Evolutionary conservation across 495 filamentous ascomycete species (phyloP), one percentile per base, ranked within the genome.

Genomic region (Penicillium bovifimosum): DNA sequence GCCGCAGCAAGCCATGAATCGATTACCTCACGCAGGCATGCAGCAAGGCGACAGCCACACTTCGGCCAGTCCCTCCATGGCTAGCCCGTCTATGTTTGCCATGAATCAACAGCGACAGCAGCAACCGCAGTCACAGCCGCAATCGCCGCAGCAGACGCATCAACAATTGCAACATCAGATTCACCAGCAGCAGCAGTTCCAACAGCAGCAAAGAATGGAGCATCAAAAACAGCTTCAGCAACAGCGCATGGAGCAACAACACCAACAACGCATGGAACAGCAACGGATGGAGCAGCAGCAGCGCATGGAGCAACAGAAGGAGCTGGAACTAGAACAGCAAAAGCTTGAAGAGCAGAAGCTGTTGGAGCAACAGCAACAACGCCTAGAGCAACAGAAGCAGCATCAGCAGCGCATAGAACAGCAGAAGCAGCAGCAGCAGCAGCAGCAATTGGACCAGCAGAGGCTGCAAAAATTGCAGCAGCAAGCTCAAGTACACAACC

Each of bases 1-100:
- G 26, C 70, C 70, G 7, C 71, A 71, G 56, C 71, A 70, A 52
- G 62, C 65, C 0, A 47, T 72, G 47, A 69, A 74, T 24, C 54
- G 69, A 24, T 51, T 68, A 8, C 69, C 70, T 35, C 63, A 67
- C 8, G 46, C 60, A 9, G 48, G 51, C 31, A 32, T 66, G 16
- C 67, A 71, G 17, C 63, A 68, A n/a, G 49, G 67, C 8, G 67
- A 72, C n/a, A 60, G 50, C 29, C 61, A 66, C 36, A 18, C 57
- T 9, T 56, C 57, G 2, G 63, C 53, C 7, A 66, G 63, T 38
- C 60, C 63, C 0, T 63, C 63, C 2, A 66, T 66, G 58, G 58
- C 63, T 3, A 65, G 55, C 36, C 55, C 63, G 3, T 65, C 62
- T 2, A 63, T 66, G 60, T 61, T 61, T 50, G 58, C 57, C 10